Conservation (phyloP, 1,139 yeast genomes). For the Taphrina communis region DNA sequence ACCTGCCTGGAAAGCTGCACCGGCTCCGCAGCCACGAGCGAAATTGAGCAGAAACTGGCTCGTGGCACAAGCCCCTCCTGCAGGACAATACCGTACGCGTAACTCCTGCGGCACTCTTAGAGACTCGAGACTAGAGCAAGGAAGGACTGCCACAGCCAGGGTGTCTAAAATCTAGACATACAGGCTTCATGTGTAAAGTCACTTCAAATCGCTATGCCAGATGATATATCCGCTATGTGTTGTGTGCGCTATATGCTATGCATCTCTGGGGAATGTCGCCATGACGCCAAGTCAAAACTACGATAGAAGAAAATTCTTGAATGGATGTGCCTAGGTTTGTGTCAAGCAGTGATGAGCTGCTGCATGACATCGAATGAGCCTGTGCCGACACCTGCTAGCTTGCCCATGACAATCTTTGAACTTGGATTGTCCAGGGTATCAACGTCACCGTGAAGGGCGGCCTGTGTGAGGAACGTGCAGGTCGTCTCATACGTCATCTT, state of each 20-base stretch:
- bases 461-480: conserved; percentile 94
- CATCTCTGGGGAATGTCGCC: neutral
- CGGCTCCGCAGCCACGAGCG: too few species aligned
- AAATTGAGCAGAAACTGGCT: too few species aligned
- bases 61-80: too few species aligned
- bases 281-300: conserved; percentile 6
- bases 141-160: too few species aligned
- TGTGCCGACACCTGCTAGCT: conserved; percentile 89
- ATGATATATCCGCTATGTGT: neutral
- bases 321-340: neutral
- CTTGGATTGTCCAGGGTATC: conserved; percentile 92
- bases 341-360: conserved; percentile 6
- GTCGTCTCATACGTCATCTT: conserved; percentile 99
- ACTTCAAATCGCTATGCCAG: neutral
- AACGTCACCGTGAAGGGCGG: conserved; percentile 88
- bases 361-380: conserved; percentile 81
- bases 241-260: neutral
- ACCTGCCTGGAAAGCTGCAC: too few species aligned
- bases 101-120: too few species aligned
- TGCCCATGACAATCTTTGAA: conserved; percentile 93
- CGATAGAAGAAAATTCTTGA: too few species aligned
- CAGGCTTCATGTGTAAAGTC: neutral
- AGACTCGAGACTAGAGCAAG: too few species aligned
- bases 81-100: too few species aligned
- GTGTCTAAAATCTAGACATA: too few species aligned